Percentiles rank a stretch among this genome's conserved stretches.
Conservation (phyloP, 2,329 filamentous ascomycete species). For the Aureobasidium uvarum region DNA sequence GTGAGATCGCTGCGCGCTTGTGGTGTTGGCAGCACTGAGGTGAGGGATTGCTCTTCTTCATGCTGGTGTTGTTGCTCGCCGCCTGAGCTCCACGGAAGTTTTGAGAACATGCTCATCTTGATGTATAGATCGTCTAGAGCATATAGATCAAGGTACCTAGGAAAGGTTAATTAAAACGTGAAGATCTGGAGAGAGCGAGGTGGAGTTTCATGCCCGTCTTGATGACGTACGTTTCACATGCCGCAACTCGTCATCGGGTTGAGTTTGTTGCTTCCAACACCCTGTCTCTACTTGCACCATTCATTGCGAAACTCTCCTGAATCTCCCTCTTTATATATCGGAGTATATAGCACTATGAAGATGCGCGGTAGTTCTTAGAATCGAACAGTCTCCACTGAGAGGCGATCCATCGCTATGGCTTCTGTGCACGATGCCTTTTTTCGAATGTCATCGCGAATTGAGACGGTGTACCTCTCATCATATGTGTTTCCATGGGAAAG, state of each 20-base stretch:
- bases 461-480: too few relatives aligned
- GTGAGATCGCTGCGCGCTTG: slow-evolving; percentile 47
- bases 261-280: neutral
- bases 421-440: too few relatives aligned
- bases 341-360: too few relatives aligned
- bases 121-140: neutral
- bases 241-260: neutral
- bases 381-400: neutral
- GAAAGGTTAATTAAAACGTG: slow-evolving; percentile 7
- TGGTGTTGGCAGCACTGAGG: slow-evolving; percentile 46
- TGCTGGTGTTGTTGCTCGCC: slow-evolving; percentile 23
- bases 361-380: neutral
- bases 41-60: slow-evolving; percentile 43
- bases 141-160: neutral
- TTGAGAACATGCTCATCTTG: slow-evolving; percentile 27
- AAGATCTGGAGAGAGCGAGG: neutral
- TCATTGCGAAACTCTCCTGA: too few relatives aligned
- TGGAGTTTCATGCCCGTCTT: neutral
- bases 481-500: too few relatives aligned
- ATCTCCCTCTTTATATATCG: too few relatives aligned
- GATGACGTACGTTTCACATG: slow-evolving; percentile 22
- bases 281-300: neutral
- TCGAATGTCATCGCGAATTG: too few relatives aligned
- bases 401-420: too few relatives aligned
- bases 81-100: slow-evolving; percentile 24